These are phyloP conservation scores for Blastomyces gilchristii DNA, from an alignment of 2,329 filamentous ascomycete genomes.

Conservation along the genomic window DNA sequence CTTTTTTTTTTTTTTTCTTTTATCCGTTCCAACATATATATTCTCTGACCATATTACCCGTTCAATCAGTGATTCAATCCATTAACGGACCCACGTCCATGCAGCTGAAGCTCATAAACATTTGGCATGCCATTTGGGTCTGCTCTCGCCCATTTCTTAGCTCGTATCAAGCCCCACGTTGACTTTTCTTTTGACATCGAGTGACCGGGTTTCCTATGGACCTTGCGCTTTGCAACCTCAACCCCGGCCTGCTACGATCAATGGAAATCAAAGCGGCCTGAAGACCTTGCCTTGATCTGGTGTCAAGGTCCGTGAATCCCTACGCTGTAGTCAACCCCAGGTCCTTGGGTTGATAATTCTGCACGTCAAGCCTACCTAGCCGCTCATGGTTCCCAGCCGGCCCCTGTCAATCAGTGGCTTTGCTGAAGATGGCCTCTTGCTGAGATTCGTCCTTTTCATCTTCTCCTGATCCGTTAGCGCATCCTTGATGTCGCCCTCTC, in stretches of 20 bases:
- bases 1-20: no score
- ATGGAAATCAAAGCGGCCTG: neutral
- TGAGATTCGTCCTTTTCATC: neutral
- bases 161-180: neutral
- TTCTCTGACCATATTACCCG: neutral
- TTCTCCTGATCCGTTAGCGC: neutral
- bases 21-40: neutral
- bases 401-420: neutral
- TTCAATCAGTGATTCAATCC: neutral
- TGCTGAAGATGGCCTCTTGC: neutral
- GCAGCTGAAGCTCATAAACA: neutral
- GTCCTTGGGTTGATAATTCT: neutral
- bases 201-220: neutral
- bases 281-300: neutral
- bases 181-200: neutral
- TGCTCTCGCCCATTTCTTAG: neutral
- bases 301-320: neutral
- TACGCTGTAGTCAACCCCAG: neutral
- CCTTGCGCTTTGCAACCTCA: neutral
- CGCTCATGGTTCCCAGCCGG: neutral
- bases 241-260: neutral
- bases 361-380: neutral
- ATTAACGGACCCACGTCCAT: neutral
- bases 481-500: neutral
- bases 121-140: neutral